Conservation (phyloP, 2,329 filamentous ascomycete species). For the Talaromyces sp. region DNA sequence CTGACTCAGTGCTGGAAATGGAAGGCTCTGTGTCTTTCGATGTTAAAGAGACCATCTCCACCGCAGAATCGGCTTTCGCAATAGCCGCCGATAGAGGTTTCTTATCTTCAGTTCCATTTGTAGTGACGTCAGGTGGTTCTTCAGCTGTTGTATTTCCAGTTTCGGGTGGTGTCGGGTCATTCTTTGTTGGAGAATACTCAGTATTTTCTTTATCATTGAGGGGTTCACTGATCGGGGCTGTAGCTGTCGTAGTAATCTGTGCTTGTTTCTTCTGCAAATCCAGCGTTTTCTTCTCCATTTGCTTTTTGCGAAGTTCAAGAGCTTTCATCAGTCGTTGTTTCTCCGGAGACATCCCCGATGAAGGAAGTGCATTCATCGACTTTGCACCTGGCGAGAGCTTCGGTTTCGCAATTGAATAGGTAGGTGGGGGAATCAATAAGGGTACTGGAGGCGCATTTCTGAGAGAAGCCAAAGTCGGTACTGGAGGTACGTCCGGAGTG, state of each 20-base stretch:
- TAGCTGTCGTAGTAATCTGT: constrained; percentile 1
- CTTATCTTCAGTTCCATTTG: constrained; percentile 8
- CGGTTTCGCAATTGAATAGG: constrained; percentile 30
- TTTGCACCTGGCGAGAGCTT: constrained; percentile 37
- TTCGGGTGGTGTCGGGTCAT: neutral
- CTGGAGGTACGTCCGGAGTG: constrained; percentile 31
- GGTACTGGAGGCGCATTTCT: constrained; percentile 34
- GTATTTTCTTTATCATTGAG: constrained; percentile 25
- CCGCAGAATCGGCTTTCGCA: constrained; percentile 22
- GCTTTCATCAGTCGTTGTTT: constrained; percentile 93
- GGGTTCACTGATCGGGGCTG: neutral
- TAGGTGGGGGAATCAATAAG: constrained; percentile 36
- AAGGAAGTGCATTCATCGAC: constrained; percentile 43
- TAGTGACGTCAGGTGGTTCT: neutral
- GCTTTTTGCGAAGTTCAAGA: constrained; percentile 80
- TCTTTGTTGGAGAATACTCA: constrained; percentile 21
- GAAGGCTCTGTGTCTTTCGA: constrained; percentile 7
- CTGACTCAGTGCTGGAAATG: neutral
- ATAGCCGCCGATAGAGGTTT: constrained; percentile 15
- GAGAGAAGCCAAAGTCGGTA: constrained; percentile 23
- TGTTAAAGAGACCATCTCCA: constrained; percentile 19
- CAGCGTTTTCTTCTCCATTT: constrained; percentile 47
- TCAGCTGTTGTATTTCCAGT: neutral
- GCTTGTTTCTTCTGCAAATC: constrained; percentile 26
- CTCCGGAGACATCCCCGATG: constrained; percentile 69